Percentiles rank a stretch among this genome's conserved stretches.
Conservation (phyloP, 805 yeast species). For the Starmerella lactis-condensi region DNA sequence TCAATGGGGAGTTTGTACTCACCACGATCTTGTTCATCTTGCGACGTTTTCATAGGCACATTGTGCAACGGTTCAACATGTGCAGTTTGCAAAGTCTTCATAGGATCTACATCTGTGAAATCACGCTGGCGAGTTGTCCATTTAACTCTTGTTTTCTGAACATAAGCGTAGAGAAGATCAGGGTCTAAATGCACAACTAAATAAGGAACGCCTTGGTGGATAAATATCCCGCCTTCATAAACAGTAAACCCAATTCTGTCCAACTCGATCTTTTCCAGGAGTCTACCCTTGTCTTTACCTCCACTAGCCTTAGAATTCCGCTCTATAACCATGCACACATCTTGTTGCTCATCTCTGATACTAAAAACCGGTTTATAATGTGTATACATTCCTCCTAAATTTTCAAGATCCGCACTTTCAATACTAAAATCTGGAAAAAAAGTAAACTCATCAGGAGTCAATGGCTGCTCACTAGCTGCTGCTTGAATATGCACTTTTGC, state of each 20-base stretch:
- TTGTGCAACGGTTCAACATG: too few species aligned
- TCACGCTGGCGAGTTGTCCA: conserved; percentile 89
- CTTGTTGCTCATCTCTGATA: too few species aligned
- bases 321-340: too few species aligned
- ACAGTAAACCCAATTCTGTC: conserved; percentile 76
- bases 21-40: too few species aligned
- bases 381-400: conserved; percentile 20
- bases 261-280: conserved; percentile 78
- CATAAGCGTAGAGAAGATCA: conserved; percentile 65
- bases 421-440: conserved; percentile 33
- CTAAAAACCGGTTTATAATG: too few species aligned
- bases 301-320: too few species aligned
- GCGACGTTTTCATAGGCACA: too few species aligned
- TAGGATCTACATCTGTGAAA: conserved; percentile 81
- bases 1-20: background rate
- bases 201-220: conserved; percentile 87
- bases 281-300: conserved; percentile 59
- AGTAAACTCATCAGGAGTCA: conserved; percentile 32
- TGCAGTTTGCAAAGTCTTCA: conserved; percentile 13
- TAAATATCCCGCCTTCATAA: conserved; percentile 80
- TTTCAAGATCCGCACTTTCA: conserved; percentile 3
- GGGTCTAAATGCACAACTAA: conserved; percentile 68
- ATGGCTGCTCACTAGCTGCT: conserved; percentile 75
- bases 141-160: conserved; percentile 74
- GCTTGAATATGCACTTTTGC: conserved; percentile 76